These are phyloP conservation scores for Trifolium fragiferum DNA, from an alignment of 306 rosid genomes.

Conservation along the genomic window DNA sequence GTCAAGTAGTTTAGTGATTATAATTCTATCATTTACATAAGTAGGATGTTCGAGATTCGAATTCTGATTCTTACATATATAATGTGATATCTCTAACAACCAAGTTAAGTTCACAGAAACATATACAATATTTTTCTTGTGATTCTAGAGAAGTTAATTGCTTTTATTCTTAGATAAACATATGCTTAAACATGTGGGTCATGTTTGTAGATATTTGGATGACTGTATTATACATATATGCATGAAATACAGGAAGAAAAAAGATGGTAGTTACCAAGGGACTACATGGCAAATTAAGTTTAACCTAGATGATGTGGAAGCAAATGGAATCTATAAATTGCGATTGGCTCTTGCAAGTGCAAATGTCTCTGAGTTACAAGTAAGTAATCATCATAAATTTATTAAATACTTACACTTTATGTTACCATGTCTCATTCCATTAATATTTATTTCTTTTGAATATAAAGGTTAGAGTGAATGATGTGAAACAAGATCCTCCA, in stretches of 20 bases:
- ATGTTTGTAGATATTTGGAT: not conserved
- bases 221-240: not conserved
- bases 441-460: not conserved
- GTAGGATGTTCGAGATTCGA: too few species aligned
- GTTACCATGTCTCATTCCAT: not conserved
- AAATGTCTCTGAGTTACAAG: conserved; percentile 73
- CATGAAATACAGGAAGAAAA: conserved; percentile 60
- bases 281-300: conserved; percentile 93
- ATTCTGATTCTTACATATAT: too few species aligned
- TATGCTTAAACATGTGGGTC: not conserved
- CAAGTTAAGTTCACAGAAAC: too few species aligned
- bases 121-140: too few species aligned
- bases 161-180: not conserved
- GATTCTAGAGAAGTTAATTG: not conserved
- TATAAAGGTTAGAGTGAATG: conserved; percentile 73
- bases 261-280: conserved; percentile 63
- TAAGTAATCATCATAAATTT: conserved; percentile 27
- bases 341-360: conserved; percentile 82
- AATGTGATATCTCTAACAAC: too few species aligned
- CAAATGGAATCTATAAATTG: conserved; percentile 56
- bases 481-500: conserved; percentile 58
- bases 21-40: too few species aligned
- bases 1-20: too few species aligned
- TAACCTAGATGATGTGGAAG: conserved; percentile 51
- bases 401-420: not conserved